These are phyloP conservation scores for Daldinia caldariorum DNA, from an alignment of 495 filamentous ascomycete genomes.

Conservation along the genomic window DNA sequence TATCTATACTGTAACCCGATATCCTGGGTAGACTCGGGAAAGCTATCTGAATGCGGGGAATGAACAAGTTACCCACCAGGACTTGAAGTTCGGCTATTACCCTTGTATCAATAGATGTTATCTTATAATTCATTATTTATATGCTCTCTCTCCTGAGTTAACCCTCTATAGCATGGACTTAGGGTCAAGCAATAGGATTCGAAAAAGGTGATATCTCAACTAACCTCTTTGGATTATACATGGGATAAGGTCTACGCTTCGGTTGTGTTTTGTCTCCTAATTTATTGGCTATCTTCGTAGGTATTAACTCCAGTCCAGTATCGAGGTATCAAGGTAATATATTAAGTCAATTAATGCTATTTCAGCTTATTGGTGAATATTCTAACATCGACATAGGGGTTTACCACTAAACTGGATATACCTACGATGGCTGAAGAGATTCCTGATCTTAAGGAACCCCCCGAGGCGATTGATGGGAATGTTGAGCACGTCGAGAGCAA, in stretches of 20 bases:
- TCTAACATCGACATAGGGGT: too few relatives aligned
- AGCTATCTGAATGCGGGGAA: neutral
- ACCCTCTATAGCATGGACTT: neutral
- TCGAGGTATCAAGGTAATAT: neutral
- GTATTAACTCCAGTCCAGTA: neutral
- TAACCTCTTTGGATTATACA: neutral
- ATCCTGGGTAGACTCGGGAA: neutral
- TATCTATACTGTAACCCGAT: neutral
- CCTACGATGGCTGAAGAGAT: neutral
- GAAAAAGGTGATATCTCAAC: neutral
- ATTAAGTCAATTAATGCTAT: neutral
- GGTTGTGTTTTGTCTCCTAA: too few relatives aligned
- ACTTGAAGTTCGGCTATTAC: neutral
- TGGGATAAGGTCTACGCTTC: too few relatives aligned
- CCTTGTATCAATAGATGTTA: neutral
- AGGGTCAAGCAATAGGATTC: neutral
- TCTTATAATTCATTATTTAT: neutral
- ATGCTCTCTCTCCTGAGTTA: neutral
- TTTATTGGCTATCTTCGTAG: neutral
- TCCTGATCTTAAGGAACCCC: neutral
- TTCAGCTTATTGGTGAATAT: too few relatives aligned
- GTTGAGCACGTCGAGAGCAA: neutral
- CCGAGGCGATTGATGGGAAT: neutral
- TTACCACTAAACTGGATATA: neutral
- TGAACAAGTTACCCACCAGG: neutral